A percentile compares a stretch with the other conserved stretches of the same genome.
Conservation (phyloP, 2,329 filamentous ascomycete species). For the Venturia carpophila region DNA sequence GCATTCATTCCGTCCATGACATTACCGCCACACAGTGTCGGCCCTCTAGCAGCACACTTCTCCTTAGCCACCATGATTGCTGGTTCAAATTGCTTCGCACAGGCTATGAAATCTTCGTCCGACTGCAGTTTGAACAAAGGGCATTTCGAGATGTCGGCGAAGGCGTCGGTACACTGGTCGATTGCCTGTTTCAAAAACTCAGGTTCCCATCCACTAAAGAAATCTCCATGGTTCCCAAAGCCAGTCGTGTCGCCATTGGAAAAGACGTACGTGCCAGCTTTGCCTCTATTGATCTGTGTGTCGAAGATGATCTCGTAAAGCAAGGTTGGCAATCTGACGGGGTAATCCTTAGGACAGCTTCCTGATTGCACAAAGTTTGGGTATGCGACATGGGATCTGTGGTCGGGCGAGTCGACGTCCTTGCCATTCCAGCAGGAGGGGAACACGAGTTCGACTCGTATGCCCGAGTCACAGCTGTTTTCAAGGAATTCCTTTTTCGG, state of each 20-base stretch:
- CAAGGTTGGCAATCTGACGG: constrained; percentile 61
- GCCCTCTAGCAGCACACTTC: not conserved
- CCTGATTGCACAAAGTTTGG: constrained; percentile 70
- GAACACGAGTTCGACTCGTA: constrained; percentile 24
- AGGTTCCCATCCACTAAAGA: constrained; percentile 69
- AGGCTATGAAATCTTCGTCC: not conserved
- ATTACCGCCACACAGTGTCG: not conserved
- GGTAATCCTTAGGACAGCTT: constrained; percentile 61
- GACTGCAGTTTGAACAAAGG: not conserved
- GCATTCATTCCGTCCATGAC: not conserved
- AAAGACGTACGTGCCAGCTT: constrained; percentile 63
- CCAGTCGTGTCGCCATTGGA: constrained; percentile 69
- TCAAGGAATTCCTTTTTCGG: constrained; percentile 76
- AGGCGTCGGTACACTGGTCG: constrained; percentile 30
- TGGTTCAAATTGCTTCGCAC: not conserved
- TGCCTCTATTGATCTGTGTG: constrained; percentile 56
- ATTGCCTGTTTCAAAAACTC: constrained; percentile 64
- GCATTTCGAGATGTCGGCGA: constrained; percentile 1
- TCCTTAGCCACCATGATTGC: not conserved
- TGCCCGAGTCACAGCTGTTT: constrained; percentile 71
- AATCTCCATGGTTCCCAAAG: constrained; percentile 70
- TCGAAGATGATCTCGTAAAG: constrained; percentile 84
- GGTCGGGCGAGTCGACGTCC: constrained; percentile 38
- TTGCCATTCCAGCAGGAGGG: constrained; percentile 21
- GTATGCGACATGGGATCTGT: constrained; percentile 65